Conservation (phyloP, 1,139 yeast species). For the Geotrichum europaeum region DNA sequence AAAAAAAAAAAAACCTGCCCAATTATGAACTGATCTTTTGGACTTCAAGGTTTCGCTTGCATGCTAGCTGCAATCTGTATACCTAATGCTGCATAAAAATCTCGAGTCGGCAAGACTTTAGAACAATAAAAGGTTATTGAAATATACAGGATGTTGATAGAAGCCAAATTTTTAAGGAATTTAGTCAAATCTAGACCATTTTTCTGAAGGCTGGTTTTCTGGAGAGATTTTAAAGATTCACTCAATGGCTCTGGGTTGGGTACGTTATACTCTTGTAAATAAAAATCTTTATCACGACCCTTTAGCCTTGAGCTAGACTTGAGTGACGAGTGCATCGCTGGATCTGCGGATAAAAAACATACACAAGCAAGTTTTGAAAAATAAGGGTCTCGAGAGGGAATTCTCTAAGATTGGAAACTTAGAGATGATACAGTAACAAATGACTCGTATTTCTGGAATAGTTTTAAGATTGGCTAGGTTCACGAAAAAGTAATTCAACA, state of each 20-base stretch:
- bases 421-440: not conserved
- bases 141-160: not conserved
- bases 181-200: not conserved
- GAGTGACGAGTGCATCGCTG: not conserved
- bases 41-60: not conserved
- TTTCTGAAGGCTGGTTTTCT: not conserved
- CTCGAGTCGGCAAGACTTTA: not conserved
- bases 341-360: conserved; percentile 49
- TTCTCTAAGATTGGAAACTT: not conserved
- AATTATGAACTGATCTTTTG: not conserved
- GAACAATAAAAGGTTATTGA: not conserved
- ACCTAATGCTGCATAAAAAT: not conserved
- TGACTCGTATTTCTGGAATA: not conserved
- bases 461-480: not conserved
- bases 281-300: not conserved
- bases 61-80: not conserved
- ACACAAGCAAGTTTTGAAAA: conserved; percentile 47
- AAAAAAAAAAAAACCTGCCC: not conserved
- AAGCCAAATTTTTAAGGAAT: not conserved
- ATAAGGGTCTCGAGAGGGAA: not conserved
- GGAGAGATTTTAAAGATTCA: not conserved
- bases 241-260: not conserved
- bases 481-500: not conserved
- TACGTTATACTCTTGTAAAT: not conserved
- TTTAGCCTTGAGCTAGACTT: not conserved